These are phyloP conservation scores for Irpex rosettiformis DNA, from an alignment of 1,284 basidiomycete genomes.

Conservation along the genomic window DNA sequence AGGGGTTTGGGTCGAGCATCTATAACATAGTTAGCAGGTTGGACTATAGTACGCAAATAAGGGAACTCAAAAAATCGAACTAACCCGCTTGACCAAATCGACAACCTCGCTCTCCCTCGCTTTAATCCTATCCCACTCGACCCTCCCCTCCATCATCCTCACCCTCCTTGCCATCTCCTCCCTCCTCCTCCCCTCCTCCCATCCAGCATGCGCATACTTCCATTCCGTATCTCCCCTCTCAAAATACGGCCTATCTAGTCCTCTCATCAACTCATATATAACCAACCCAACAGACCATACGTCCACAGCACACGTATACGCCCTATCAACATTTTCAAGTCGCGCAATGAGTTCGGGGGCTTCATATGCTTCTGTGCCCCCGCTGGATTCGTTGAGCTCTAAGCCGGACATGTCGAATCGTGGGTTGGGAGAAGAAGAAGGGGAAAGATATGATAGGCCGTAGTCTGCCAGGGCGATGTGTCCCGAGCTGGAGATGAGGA, in stretches of 20 bases:
- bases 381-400: not conserved
- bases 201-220: not conserved
- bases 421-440: too few species aligned
- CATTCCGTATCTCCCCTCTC: not conserved
- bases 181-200: not conserved
- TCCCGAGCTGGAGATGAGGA: slow-evolving; percentile 61
- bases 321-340: not conserved
- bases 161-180: not conserved
- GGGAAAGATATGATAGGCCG: slow-evolving; percentile 41
- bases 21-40: not conserved
- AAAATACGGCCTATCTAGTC: not conserved
- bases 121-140: not conserved
- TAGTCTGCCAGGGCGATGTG: slow-evolving; percentile 68
- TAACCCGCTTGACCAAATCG: not conserved
- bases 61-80: not conserved
- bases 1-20: not conserved
- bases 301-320: slow-evolving; percentile 1
- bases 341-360: slow-evolving; percentile 4
- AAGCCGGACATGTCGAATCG: not conserved
- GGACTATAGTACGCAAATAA: not conserved
- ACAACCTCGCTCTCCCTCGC: not conserved
- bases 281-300: slow-evolving; percentile 12
- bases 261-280: not conserved
- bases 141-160: not conserved
- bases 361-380: slow-evolving; percentile 11